These are phyloP conservation scores for Phytophthora kernoviae DNA, from an alignment of 352 stramenopile species.

Conservation along the genomic window DNA sequence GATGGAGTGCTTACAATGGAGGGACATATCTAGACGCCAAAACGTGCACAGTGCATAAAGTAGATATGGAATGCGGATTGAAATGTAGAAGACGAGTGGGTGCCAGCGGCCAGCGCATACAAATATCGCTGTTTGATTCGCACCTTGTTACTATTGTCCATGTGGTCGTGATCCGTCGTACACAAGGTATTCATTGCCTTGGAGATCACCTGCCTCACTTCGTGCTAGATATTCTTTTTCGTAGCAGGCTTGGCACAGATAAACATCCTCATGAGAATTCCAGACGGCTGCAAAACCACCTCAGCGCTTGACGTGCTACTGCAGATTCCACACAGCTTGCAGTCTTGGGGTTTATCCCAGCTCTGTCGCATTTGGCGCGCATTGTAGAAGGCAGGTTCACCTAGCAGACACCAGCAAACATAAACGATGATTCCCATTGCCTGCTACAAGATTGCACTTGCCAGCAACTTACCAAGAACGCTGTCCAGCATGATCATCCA, in stretches of 20 bases:
- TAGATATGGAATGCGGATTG: background rate
- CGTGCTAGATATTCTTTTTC: slow-evolving; percentile 29
- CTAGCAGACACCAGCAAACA: slow-evolving; percentile 27
- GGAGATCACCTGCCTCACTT: slow-evolving; percentile 13
- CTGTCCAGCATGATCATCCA: slow-evolving; percentile 65
- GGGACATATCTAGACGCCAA: slow-evolving; percentile 54
- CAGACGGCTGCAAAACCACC: slow-evolving; percentile 56
- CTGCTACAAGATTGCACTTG: background rate
- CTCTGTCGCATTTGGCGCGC: slow-evolving; percentile 53
- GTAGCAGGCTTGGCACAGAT: slow-evolving; percentile 54
- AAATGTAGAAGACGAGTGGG: too few species aligned
- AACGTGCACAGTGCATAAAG: background rate
- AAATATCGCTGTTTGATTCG: slow-evolving; percentile 4
- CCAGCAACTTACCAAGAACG: slow-evolving; percentile 38
- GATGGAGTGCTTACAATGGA: slow-evolving; percentile 60
- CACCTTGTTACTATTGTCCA: slow-evolving; percentile 16
- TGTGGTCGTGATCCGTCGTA: slow-evolving; percentile 60
- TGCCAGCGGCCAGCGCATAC: background rate
- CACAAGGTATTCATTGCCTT: slow-evolving; percentile 35
- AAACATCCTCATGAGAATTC: slow-evolving; percentile 48
- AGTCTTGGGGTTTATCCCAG: slow-evolving; percentile 63
- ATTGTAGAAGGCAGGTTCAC: slow-evolving; percentile 75
- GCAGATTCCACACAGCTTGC: slow-evolving; percentile 47
- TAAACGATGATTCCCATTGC: slow-evolving; percentile 9
- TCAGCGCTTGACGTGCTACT: slow-evolving; percentile 2